phyloP scores from a whole-genome alignment of 2,329 filamentous ascomycete genomes.

The Diaporthe helianthi region DNA sequence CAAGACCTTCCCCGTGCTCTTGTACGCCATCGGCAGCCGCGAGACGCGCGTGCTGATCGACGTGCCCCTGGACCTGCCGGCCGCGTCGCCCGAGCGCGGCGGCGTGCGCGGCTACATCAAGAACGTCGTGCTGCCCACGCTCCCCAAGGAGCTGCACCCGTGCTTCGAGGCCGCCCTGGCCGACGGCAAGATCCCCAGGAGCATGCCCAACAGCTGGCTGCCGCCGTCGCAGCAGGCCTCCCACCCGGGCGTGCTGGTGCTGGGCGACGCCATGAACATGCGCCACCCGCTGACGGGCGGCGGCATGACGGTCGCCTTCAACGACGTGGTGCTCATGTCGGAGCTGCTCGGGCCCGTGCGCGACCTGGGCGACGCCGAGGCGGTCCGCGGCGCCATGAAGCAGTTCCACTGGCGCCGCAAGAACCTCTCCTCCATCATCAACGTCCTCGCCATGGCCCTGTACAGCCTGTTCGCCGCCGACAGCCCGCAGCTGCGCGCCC shows the following conservation, averaged over 20 bases:
- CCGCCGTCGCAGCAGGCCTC: slow-evolving; percentile 70
- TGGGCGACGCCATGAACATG: slow-evolving; percentile 99
- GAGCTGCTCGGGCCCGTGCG: slow-evolving; percentile 75
- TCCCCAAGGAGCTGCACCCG: slow-evolving; percentile 76
- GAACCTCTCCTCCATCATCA: slow-evolving; percentile 83
- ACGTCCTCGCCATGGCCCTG: slow-evolving; percentile 94
- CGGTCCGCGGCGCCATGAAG: slow-evolving; percentile 72
- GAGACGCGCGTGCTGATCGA: slow-evolving; percentile 93
- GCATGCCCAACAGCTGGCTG: slow-evolving; percentile 96
- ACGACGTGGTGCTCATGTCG: slow-evolving; percentile 82
- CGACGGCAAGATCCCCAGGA: slow-evolving; percentile 75
- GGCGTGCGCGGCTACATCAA: slow-evolving; percentile 86
- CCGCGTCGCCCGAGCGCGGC: slow-evolving; percentile 75
- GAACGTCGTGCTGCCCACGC: slow-evolving; percentile 75
- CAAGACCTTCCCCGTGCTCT: slow-evolving; percentile 76
- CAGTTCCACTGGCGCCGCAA: slow-evolving; percentile 90
- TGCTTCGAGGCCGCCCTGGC: slow-evolving; percentile 79
- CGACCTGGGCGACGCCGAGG: slow-evolving; percentile 69
- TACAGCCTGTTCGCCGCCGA: slow-evolving; percentile 92
- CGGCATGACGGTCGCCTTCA: slow-evolving; percentile 97
- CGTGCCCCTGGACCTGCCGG: slow-evolving; percentile 78
- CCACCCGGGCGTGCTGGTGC: slow-evolving; percentile 75
- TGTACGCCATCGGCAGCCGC: slow-evolving; percentile 96
- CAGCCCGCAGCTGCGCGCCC: slow-evolving; percentile 75
- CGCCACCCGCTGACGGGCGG: slow-evolving; percentile 97